Evolutionary conservation across 2,329 filamentous ascomycete species (phyloP).

Genomic region (Acrodontium crateriforme): DNA sequence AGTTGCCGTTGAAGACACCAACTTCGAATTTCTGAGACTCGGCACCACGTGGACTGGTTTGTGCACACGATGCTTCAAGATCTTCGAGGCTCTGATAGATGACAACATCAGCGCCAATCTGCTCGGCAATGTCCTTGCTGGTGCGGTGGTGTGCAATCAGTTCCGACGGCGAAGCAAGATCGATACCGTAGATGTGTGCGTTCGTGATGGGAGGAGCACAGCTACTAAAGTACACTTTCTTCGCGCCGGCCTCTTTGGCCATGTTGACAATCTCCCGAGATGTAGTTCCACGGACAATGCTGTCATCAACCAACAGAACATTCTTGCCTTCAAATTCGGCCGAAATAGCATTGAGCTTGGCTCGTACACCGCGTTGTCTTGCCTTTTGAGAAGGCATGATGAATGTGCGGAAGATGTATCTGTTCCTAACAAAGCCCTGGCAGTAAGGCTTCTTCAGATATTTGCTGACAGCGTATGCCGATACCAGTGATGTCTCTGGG

Average conservation of each 20-base stretch:
- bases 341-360: conserved; percentile 78
- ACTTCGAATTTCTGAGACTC: conserved; percentile 62
- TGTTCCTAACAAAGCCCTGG: conserved; percentile 78
- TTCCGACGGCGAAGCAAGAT: conserved; percentile 57
- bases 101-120: conserved; percentile 62
- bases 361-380: conserved; percentile 71
- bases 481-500: conserved; percentile 69
- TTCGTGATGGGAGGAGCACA: conserved; percentile 71
- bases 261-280: conserved; percentile 67
- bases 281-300: conserved; percentile 76
- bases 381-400: conserved; percentile 73
- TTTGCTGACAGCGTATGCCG: conserved; percentile 63
- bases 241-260: conserved; percentile 72
- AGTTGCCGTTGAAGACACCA: conserved; percentile 81
- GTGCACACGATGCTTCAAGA: conserved; percentile 64
- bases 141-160: conserved; percentile 57
- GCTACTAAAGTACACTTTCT: conserved; percentile 68
- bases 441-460: conserved; percentile 62
- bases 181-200: conserved; percentile 77
- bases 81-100: conserved; percentile 67
- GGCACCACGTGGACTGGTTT: conserved; percentile 47
- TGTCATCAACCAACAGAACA: conserved; percentile 78
- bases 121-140: conserved; percentile 45
- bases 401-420: conserved; percentile 78
- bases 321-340: conserved; percentile 71